Evolutionary conservation across 108 stramenopile genomes (phyloP).

Genomic region (Pseudonitzschia multistriata): DNA sequence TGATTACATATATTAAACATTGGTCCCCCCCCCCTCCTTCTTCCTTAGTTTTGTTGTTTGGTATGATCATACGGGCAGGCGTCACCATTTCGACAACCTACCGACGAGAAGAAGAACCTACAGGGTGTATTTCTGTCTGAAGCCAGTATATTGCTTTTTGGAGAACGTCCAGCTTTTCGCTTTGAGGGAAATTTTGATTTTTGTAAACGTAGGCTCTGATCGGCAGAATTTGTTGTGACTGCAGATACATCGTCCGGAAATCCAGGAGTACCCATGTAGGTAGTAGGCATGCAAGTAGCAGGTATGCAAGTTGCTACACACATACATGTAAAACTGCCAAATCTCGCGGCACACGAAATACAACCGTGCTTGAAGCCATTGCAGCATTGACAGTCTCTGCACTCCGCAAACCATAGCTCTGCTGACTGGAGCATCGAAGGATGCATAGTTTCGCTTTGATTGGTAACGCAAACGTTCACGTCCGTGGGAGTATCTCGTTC

Average conservation of each 20-base stretch:
- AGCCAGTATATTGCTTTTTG: too few relatives aligned
- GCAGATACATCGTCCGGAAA: slow-evolving; percentile 3
- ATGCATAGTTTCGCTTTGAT: not conserved
- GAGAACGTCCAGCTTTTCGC: slow-evolving; percentile 4
- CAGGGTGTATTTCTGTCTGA: slow-evolving; percentile 20
- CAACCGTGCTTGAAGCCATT: slow-evolving; percentile 55
- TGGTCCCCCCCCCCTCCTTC: not conserved
- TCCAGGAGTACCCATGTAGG: not conserved
- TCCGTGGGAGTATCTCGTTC: not conserved
- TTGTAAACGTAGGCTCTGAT: not conserved
- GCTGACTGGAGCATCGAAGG: not conserved
- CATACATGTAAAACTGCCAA: not conserved
- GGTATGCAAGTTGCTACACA: not conserved
- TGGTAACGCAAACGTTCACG: not conserved
- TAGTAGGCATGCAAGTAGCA: slow-evolving; percentile 1
- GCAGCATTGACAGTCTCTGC: slow-evolving; percentile 49
- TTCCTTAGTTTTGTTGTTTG: slow-evolving; percentile 3
- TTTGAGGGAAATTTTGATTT: not conserved
- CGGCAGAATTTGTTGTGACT: slow-evolving; percentile 1
- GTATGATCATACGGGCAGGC: slow-evolving; percentile 36
- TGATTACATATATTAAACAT: not conserved
- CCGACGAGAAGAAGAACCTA: slow-evolving; percentile 41
- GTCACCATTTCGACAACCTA: slow-evolving; percentile 46
- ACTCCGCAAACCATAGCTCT: slow-evolving; percentile 59
- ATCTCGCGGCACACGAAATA: not conserved